Conservation (phyloP, 1,284 basidiomycete species). For the Violaceomyces palustris region DNA sequence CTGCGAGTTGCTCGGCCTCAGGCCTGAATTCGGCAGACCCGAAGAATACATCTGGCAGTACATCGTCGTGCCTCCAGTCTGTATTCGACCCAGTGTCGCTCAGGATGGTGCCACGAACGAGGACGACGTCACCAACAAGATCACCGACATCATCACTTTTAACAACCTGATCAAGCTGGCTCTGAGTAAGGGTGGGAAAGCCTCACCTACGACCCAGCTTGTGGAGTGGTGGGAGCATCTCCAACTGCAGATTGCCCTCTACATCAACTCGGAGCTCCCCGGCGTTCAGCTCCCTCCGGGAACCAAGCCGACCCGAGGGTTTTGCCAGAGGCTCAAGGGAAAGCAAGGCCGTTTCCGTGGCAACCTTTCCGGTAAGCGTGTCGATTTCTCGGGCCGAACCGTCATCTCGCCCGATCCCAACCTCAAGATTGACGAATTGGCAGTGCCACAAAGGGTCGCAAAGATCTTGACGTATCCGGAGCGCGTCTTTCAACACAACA, state of each 20-base stretch:
- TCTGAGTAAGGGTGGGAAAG: slow-evolving; percentile 62
- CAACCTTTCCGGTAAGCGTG: slow-evolving; percentile 96
- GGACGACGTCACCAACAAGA: slow-evolving; percentile 94
- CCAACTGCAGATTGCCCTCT: slow-evolving; percentile 89
- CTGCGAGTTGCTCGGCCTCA: slow-evolving; percentile 86
- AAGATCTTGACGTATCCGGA: slow-evolving; percentile 96
- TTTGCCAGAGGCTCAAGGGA: slow-evolving; percentile 95
- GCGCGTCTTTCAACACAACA: slow-evolving; percentile 86
- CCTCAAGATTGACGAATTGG: slow-evolving; percentile 77
- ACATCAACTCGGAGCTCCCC: slow-evolving; percentile 96
- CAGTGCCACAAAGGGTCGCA: slow-evolving; percentile 91
- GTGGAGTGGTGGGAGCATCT: slow-evolving; percentile 95
- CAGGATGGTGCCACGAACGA: slow-evolving; percentile 82
- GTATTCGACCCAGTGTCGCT: slow-evolving; percentile 92
- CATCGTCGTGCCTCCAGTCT: slow-evolving; percentile 94
- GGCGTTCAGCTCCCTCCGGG: slow-evolving; percentile 57
- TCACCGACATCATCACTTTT: slow-evolving; percentile 93
- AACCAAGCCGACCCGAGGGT: slow-evolving; percentile 60
- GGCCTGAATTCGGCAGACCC: slow-evolving; percentile 82
- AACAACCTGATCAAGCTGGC: slow-evolving; percentile 90
- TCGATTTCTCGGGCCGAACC: slow-evolving; percentile 96
- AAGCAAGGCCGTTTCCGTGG: slow-evolving; percentile 99
- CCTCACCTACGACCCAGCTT: slow-evolving; percentile 48
- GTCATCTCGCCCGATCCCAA: slow-evolving; percentile 99
- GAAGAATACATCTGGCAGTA: slow-evolving; percentile 99